A percentile compares a stretch with the other conserved stretches of the same genome.
Conservation (phyloP, 1,284 basidiomycete species). For the Thelephora terrestris region DNA sequence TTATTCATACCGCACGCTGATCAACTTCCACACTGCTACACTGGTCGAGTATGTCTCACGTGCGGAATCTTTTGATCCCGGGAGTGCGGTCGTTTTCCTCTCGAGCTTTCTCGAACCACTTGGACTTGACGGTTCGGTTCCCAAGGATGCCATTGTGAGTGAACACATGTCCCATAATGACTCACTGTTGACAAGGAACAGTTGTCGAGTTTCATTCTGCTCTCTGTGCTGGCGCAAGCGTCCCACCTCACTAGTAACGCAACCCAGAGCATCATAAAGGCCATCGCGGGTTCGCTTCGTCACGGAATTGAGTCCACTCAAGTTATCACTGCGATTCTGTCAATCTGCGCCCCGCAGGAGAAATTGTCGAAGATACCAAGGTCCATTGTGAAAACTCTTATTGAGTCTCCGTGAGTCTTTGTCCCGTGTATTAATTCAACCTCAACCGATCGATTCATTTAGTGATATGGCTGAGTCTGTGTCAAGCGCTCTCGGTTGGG, state of each 20-base stretch:
- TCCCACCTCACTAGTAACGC: constrained; percentile 45
- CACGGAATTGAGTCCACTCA: constrained; percentile 38
- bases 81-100: constrained; percentile 47
- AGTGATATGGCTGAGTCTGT: constrained; percentile 45
- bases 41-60: constrained; percentile 73
- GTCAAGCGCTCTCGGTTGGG: constrained; percentile 30
- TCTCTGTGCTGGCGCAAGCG: constrained; percentile 58
- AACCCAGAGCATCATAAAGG: constrained; percentile 43
- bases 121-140: constrained; percentile 6
- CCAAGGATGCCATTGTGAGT: constrained; percentile 34
- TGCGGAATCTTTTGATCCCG: constrained; percentile 47
- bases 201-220: constrained; percentile 67
- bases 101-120: constrained; percentile 43
- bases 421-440: background rate
- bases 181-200: constrained; percentile 17
- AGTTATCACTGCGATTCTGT: constrained; percentile 46
- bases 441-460: constrained; percentile 13
- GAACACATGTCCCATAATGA: background rate
- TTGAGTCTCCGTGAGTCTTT: constrained; percentile 34
- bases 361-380: constrained; percentile 36
- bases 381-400: constrained; percentile 29
- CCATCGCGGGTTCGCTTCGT: constrained; percentile 41
- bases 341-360: constrained; percentile 49
- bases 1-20: constrained; percentile 58
- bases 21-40: constrained; percentile 79